A percentile compares a stretch with the other conserved stretches of the same genome.
Evolutionary conservation across 2,329 filamentous ascomycete genomes (phyloP).

Genomic region (Arthroderma uncinatum): DNA sequence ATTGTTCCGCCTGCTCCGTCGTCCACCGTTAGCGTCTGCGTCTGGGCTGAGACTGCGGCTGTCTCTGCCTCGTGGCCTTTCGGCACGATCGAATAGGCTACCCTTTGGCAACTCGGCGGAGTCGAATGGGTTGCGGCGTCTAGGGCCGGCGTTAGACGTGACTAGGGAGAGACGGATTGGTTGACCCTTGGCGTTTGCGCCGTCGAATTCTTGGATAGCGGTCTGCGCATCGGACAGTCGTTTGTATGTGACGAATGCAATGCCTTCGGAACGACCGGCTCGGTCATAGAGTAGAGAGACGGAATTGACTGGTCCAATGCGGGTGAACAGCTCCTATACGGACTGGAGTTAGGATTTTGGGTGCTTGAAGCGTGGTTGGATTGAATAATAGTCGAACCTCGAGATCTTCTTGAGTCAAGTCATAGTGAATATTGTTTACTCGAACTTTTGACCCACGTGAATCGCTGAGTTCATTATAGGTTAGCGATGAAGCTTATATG

Average conservation of each 20-base stretch:
- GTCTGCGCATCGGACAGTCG: slow-evolving; percentile 57
- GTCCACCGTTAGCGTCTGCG: slow-evolving; percentile 29
- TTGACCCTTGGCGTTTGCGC: slow-evolving; percentile 80
- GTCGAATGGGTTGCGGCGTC: slow-evolving; percentile 39
- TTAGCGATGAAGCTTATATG: neutral
- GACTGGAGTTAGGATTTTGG: slow-evolving; percentile 6
- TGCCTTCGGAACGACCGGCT: slow-evolving; percentile 74
- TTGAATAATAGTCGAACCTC: slow-evolving; percentile 42
- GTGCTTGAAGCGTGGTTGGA: slow-evolving; percentile 16
- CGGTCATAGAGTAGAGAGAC: slow-evolving; percentile 73
- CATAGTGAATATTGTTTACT: slow-evolving; percentile 86
- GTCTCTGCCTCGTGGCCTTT: slow-evolving; percentile 33
- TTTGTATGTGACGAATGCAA: slow-evolving; percentile 73
- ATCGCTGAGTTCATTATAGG: neutral
- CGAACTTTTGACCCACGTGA: slow-evolving; percentile 58
- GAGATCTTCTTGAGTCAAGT: slow-evolving; percentile 73
- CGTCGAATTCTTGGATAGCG: slow-evolving; percentile 72
- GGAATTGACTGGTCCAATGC: slow-evolving; percentile 60
- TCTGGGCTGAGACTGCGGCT: slow-evolving; percentile 35
- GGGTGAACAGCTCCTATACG: slow-evolving; percentile 61
- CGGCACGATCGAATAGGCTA: slow-evolving; percentile 56
- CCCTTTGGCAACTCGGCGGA: slow-evolving; percentile 41
- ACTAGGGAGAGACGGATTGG: slow-evolving; percentile 66
- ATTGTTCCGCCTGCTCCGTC: slow-evolving; percentile 41
- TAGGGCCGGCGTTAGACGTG: slow-evolving; percentile 32